Conservation (phyloP, 495 filamentous ascomycete genomes). For the Oidiodendron maius region DNA sequence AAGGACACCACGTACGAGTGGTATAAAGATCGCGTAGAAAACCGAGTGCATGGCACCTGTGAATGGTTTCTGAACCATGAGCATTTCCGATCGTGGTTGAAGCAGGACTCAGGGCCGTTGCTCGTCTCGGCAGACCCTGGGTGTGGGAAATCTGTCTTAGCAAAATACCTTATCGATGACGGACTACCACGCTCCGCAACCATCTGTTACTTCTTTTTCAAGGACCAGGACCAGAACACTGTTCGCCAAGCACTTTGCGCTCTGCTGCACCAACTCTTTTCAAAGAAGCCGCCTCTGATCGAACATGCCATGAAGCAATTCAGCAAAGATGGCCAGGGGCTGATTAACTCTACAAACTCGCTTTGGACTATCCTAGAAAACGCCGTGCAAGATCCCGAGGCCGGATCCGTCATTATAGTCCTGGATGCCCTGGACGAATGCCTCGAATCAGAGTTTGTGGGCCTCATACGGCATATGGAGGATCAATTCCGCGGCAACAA, state of each 20-base stretch:
- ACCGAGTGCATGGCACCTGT: slow-evolving; percentile 17
- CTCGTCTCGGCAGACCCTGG: slow-evolving; percentile 42
- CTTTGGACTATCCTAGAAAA: slow-evolving; percentile 36
- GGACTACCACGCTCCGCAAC: slow-evolving; percentile 15
- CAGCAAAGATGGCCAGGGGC: slow-evolving; percentile 8
- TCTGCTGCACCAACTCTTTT: slow-evolving; percentile 43
- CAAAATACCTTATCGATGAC: slow-evolving; percentile 32
- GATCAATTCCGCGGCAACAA: neutral
- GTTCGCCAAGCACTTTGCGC: slow-evolving; percentile 31
- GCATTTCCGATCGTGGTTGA: slow-evolving; percentile 34
- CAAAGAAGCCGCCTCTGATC: slow-evolving; percentile 23
- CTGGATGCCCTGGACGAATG: slow-evolving; percentile 40
- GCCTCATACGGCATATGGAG: slow-evolving; percentile 11
- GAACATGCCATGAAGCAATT: slow-evolving; percentile 23
- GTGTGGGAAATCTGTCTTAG: slow-evolving; percentile 43
- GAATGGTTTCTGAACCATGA: slow-evolving; percentile 32
- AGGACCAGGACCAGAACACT: slow-evolving; percentile 43
- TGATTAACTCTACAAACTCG: slow-evolving; percentile 12
- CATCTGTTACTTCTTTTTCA: slow-evolving; percentile 52
- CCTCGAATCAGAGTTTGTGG: slow-evolving; percentile 15
- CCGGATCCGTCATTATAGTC: slow-evolving; percentile 34
- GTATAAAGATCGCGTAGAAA: slow-evolving; percentile 20
- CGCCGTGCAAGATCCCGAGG: slow-evolving; percentile 24
- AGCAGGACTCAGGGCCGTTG: slow-evolving; percentile 21
- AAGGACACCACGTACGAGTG: slow-evolving; percentile 26